phyloP scores from a whole-genome alignment of 176 grass and related monocot genomes.

The Guadua angustifolia region DNA sequence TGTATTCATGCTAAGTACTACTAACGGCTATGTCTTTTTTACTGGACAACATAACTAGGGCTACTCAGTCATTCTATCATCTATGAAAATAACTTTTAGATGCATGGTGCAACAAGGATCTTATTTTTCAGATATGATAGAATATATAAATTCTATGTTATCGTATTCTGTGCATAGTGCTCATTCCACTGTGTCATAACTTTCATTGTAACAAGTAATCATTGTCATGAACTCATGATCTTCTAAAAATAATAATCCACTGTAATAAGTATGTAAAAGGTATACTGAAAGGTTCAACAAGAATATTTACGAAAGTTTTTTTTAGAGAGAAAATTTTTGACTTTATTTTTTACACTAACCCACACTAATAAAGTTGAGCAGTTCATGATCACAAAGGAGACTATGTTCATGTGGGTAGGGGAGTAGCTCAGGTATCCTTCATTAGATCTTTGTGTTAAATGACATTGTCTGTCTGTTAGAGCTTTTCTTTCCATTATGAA shows the following conservation, averaged over 20 bases:
- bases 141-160: background rate
- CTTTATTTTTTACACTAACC: background rate
- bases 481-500: background rate
- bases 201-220: background rate
- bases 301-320: background rate
- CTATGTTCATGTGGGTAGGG: background rate
- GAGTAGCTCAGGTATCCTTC: background rate
- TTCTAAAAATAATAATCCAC: background rate
- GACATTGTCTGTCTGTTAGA: conserved; percentile 19
- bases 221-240: background rate
- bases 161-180: background rate
- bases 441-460: background rate
- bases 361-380: background rate
- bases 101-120: background rate
- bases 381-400: background rate
- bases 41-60: background rate
- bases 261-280: background rate
- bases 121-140: conserved; percentile 5
- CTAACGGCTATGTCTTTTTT: conserved; percentile 5
- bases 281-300: background rate
- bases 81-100: background rate
- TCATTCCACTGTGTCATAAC: background rate
- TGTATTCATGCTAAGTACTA: background rate
- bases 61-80: background rate
- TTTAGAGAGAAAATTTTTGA: background rate